These are phyloP conservation scores for Serendipita vermifera DNA, from an alignment of 768 basidiomycete species.

Conservation along the genomic window DNA sequence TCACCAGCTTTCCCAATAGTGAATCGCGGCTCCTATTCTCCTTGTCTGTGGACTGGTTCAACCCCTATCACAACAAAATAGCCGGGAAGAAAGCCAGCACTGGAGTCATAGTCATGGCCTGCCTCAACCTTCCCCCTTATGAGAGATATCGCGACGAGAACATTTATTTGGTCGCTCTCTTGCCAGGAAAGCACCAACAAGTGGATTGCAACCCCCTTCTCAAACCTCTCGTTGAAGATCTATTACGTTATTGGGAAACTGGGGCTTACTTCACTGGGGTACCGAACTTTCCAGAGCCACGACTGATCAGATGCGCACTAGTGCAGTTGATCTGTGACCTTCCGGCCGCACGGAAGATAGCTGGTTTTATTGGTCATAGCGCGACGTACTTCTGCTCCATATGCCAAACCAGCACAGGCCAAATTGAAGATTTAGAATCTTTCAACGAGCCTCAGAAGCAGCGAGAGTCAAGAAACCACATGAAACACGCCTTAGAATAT, in stretches of 20 bases:
- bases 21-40: constrained; percentile 18
- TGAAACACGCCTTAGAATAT: no score
- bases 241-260: constrained; percentile 21
- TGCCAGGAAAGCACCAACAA: constrained; percentile 28
- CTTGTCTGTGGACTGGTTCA: constrained; percentile 27
- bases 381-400: constrained; percentile 15
- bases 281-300: constrained; percentile 15
- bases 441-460: no score
- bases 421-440: no score
- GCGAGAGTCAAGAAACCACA: no score
- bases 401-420: no score
- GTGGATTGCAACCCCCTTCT: constrained; percentile 24
- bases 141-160: constrained; percentile 24
- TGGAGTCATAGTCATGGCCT: constrained; percentile 25
- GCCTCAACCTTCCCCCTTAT: constrained; percentile 27
- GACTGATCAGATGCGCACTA: constrained; percentile 20
- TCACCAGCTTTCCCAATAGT: not conserved
- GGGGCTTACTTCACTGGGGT: constrained; percentile 22
- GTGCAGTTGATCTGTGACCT: constrained; percentile 26
- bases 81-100: constrained; percentile 22
- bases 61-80: constrained; percentile 21
- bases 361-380: constrained; percentile 17
- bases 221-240: constrained; percentile 23
- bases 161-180: constrained; percentile 25
- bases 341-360: constrained; percentile 20